These are phyloP conservation scores for Diaporthe batatas DNA, from an alignment of 2,329 filamentous ascomycete genomes.

Conservation along the genomic window DNA sequence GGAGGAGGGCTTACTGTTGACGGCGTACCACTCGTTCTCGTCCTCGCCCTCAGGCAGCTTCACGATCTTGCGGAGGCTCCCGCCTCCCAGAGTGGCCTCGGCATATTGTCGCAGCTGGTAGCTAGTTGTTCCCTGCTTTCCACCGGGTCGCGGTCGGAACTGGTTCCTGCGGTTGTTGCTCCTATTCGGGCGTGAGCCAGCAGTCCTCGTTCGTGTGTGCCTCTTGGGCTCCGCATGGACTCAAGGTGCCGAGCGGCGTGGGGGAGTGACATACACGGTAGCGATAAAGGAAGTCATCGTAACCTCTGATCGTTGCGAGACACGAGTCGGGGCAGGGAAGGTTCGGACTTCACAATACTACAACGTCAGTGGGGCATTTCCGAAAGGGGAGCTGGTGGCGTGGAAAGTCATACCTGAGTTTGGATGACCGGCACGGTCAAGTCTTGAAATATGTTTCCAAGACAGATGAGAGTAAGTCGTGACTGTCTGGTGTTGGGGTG, in stretches of 20 bases:
- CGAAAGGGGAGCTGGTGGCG: conserved; percentile 5
- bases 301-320: conserved; percentile 14
- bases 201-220: background rate
- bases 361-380: conserved; percentile 30
- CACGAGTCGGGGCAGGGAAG: conserved; percentile 5
- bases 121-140: conserved; percentile 85
- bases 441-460: conserved; percentile 14
- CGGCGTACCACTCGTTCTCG: conserved; percentile 96
- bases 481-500: conserved; percentile 6
- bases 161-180: conserved; percentile 90
- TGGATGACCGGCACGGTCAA: conserved; percentile 2
- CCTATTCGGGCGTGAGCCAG: conserved; percentile 57
- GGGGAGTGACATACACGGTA: conserved; percentile 78
- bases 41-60: conserved; percentile 98
- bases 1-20: conserved; percentile 78
- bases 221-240: conserved; percentile 45
- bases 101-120: conserved; percentile 98
- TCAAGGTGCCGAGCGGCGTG: conserved; percentile 47
- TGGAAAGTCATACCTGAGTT: conserved; percentile 33
- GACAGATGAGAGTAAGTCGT: background rate
- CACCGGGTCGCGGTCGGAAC: conserved; percentile 87
- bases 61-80: conserved; percentile 94
- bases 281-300: conserved; percentile 84
- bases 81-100: conserved; percentile 94
- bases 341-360: conserved; percentile 7